These are phyloP conservation scores for Coniochaeta sp. DNA, from an alignment of 2,329 filamentous ascomycete species.

Conservation along the genomic window DNA sequence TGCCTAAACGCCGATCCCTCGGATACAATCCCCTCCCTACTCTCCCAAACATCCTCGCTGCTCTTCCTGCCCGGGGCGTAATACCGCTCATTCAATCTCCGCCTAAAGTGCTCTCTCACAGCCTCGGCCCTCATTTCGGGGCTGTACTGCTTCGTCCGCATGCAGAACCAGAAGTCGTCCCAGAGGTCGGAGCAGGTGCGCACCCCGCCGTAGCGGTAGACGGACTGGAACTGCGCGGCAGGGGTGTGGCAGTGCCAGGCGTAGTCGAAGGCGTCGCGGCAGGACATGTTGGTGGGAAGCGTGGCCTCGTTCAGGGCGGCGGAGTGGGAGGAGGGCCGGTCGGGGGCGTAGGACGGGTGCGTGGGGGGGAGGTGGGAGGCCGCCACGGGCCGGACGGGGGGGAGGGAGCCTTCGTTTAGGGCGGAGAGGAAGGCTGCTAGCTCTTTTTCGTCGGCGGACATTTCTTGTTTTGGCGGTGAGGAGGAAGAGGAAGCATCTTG, in stretches of 20 bases:
- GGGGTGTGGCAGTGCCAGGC: constrained; percentile 92
- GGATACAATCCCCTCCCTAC: constrained; percentile 54
- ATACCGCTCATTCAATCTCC: constrained; percentile 60
- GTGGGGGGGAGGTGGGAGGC: constrained; percentile 10
- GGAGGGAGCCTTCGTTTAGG: constrained; percentile 27
- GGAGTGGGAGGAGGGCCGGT: constrained; percentile 26
- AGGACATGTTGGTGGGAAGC: constrained; percentile 79
- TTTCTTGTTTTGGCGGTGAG: constrained; percentile 4
- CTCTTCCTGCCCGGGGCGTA: constrained; percentile 58
- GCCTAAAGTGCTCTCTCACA: constrained; percentile 61
- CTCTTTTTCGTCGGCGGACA: constrained; percentile 36
- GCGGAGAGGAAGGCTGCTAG: constrained; percentile 47
- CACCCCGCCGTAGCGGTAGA: constrained; percentile 80
- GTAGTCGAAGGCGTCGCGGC: constrained; percentile 81
- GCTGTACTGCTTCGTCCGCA: constrained; percentile 66
- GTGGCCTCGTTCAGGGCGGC: constrained; percentile 54
- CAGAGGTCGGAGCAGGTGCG: constrained; percentile 77
- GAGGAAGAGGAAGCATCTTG: constrained; percentile 3
- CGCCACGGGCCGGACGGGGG: constrained; percentile 13
- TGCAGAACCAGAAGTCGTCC: constrained; percentile 97
- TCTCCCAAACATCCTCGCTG: constrained; percentile 87
- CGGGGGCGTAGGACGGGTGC: constrained; percentile 18
- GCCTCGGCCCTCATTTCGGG: constrained; percentile 52
- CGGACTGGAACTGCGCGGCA: constrained; percentile 82
- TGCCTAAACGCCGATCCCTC: constrained; percentile 38